phyloP scores from a whole-genome alignment of 1,139 yeast species.

The Arxiozyma heterogenica region DNA sequence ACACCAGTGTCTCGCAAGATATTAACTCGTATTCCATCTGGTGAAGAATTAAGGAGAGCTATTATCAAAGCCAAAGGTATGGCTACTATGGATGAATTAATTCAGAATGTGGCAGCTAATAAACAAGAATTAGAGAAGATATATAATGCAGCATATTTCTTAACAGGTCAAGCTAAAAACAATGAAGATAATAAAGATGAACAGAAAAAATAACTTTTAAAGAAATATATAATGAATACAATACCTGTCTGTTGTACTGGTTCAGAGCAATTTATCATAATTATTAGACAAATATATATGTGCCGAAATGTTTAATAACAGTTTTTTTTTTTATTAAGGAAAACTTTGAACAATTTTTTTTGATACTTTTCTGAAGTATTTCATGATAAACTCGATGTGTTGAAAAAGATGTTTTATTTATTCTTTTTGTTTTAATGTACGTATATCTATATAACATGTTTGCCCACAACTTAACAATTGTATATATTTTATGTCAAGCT shows the following conservation, averaged over 20 bases:
- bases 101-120: slow-evolving; percentile 51
- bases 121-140: slow-evolving; percentile 48
- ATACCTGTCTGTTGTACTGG: not conserved
- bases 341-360: no score
- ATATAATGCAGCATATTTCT: slow-evolving; percentile 30
- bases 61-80: slow-evolving; percentile 72
- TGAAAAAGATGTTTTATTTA: not conserved
- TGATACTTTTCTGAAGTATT: not conserved
- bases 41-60: slow-evolving; percentile 67
- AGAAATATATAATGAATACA: not conserved
- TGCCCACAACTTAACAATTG: no score
- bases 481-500: no score
- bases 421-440: no score
- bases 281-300: no score
- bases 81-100: slow-evolving; percentile 59
- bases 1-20: not conserved
- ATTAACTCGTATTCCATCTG: slow-evolving; percentile 46
- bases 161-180: not conserved
- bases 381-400: no score
- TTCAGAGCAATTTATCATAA: no score
- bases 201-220: no score
- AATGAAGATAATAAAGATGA: not conserved
- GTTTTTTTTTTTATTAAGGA: not conserved
- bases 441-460: no score
- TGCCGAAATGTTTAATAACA: not conserved